Conservation (phyloP, 257 asterid genomes). For the Scutellaria galericulata region DNA sequence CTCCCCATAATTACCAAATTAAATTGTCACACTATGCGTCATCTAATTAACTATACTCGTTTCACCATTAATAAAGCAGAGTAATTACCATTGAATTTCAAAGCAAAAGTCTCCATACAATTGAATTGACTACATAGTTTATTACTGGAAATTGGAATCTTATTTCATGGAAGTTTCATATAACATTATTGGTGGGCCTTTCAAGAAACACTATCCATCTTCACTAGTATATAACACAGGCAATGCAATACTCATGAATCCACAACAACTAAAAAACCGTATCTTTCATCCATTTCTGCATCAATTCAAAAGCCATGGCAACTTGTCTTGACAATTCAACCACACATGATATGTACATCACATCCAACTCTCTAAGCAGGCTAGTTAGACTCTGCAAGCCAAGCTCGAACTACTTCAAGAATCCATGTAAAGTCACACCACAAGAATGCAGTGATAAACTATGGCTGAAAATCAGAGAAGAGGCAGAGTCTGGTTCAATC, state of each 20-base stretch:
- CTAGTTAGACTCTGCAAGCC: constrained; percentile 26
- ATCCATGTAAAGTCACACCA: constrained; percentile 29
- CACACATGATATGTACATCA: neutral
- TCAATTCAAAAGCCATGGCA: constrained; percentile 36
- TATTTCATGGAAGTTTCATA: neutral
- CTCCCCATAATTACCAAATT: neutral
- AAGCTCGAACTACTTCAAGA: neutral
- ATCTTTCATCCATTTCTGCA: too few relatives aligned
- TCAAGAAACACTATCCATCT: neutral
- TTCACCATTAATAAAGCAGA: too few relatives aligned
- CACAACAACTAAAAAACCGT: neutral
- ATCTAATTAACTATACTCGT: neutral
- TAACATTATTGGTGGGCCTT: neutral
- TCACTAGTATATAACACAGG: constrained; percentile 20
- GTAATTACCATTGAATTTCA: too few relatives aligned
- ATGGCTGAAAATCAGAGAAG: constrained; percentile 46
- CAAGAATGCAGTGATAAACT: constrained; percentile 36
- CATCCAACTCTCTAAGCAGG: constrained; percentile 11
- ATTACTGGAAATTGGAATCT: neutral
- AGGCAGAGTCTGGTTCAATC: constrained; percentile 31
- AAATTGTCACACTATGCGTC: constrained; percentile 44
- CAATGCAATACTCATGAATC: constrained; percentile 8
- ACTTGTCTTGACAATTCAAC: constrained; percentile 34
- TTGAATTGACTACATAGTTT: too few relatives aligned
- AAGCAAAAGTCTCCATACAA: too few relatives aligned